A percentile compares a stretch with the other conserved stretches of the same genome.
Conservation (phyloP, 805 yeast species). For the Suhomyces pyralidae region DNA sequence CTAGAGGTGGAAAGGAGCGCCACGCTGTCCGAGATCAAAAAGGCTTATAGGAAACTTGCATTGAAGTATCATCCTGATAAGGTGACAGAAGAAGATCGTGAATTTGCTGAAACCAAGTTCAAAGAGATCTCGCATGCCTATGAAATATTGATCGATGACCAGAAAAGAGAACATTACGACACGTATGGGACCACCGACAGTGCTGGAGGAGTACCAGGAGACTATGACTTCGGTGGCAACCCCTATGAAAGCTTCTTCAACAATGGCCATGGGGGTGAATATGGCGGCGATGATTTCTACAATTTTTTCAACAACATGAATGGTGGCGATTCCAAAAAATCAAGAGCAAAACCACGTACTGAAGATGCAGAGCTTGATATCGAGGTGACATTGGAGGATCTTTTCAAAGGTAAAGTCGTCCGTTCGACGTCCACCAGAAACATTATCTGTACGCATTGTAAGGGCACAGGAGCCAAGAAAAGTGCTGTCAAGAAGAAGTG, state of each 20-base stretch:
- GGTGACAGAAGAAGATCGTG: conserved; percentile 60
- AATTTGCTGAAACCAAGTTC: conserved; percentile 70
- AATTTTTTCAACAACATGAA: conserved; percentile 57
- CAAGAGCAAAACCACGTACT: conserved; percentile 39
- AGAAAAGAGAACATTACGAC: conserved; percentile 57
- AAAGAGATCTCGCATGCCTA: conserved; percentile 86
- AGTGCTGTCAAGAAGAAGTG: conserved; percentile 58
- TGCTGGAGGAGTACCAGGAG: conserved; percentile 10
- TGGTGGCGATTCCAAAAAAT: conserved; percentile 16
- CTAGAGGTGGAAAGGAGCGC: conserved; percentile 70
- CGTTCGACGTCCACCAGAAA: conserved; percentile 71
- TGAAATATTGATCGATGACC: conserved; percentile 73
- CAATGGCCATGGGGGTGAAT: conserved; percentile 42
- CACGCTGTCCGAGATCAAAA: conserved; percentile 66
- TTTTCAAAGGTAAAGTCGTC: conserved; percentile 77
- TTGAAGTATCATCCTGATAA: conserved; percentile 88
- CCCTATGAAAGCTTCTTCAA: conserved; percentile 33
- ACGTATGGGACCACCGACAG: conserved; percentile 46
- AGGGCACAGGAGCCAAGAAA: conserved; percentile 71
- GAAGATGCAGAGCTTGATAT: conserved; percentile 68
- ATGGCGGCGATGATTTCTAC: conserved; percentile 72
- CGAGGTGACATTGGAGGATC: conserved; percentile 65
- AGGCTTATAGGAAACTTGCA: conserved; percentile 83
- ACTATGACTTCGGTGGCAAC: conserved; percentile 27
- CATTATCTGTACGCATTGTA: conserved; percentile 67